A percentile compares a stretch with the other conserved stretches of the same genome.
Evolutionary conservation across 176 grass and related monocot genomes (phyloP).

Genomic region (Paspalum vaginatum): DNA sequence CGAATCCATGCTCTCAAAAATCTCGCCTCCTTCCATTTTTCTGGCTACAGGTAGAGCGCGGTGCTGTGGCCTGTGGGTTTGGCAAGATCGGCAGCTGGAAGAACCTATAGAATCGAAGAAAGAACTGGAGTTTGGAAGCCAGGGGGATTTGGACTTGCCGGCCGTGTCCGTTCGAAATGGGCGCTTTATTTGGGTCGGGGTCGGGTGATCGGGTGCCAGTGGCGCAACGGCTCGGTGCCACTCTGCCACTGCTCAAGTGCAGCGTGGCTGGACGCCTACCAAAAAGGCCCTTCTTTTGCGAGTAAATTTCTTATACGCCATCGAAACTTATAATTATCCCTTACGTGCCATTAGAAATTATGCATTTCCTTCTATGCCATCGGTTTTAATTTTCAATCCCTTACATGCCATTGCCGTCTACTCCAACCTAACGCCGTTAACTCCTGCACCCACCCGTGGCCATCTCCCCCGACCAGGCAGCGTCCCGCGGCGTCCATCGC

Average conservation of each 20-base stretch:
- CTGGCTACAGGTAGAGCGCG: background rate
- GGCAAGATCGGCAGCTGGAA: background rate
- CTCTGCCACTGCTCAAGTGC: background rate
- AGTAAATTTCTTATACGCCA: too few species aligned
- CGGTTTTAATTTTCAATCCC: too few species aligned
- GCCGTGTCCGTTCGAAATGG: constrained; percentile 50
- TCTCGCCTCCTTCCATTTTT: constrained; percentile 34
- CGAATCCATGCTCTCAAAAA: constrained; percentile 48
- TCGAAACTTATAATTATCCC: too few species aligned
- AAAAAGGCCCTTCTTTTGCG: constrained; percentile 41
- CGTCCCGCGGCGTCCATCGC: too few species aligned
- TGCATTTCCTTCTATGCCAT: too few species aligned
- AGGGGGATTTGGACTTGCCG: background rate
- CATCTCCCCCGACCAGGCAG: too few species aligned
- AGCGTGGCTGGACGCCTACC: constrained; percentile 8
- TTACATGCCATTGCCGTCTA: too few species aligned
- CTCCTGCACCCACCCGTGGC: too few species aligned
- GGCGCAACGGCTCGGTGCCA: constrained; percentile 34
- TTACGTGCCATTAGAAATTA: too few species aligned
- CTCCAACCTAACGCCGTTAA: too few species aligned
- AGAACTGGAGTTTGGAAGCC: background rate
- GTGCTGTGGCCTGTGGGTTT: background rate
- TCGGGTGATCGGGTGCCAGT: too few species aligned
- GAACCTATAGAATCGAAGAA: background rate
- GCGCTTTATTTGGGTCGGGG: background rate